phyloP scores from a whole-genome alignment of 2,329 filamentous ascomycete genomes.

The Didymella glomerata region DNA sequence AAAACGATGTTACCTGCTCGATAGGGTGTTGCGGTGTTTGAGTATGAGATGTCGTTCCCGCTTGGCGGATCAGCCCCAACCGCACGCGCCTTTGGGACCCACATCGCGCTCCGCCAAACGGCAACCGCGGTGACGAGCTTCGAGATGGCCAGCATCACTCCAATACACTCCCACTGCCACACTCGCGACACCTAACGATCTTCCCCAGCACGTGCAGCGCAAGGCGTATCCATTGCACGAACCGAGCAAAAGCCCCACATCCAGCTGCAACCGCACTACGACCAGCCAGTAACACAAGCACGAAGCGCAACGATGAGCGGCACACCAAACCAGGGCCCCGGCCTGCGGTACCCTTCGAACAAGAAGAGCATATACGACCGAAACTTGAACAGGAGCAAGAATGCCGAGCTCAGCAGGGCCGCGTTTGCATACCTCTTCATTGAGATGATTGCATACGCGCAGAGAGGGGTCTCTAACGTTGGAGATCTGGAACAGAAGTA shows the following conservation, averaged over 20 bases:
- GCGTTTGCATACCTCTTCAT: conserved; percentile 96
- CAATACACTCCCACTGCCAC: conserved; percentile 27
- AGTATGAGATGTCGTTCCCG: neutral
- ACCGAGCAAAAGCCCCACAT: conserved; percentile 18
- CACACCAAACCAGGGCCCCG: conserved; percentile 46
- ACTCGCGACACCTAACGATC: conserved; percentile 25
- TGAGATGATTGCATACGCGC: conserved; percentile 96
- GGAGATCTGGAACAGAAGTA: conserved; percentile 92
- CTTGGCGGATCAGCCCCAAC: conserved; percentile 18
- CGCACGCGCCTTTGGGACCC: conserved; percentile 33
- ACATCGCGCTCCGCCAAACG: conserved; percentile 30
- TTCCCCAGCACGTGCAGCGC: conserved; percentile 4
- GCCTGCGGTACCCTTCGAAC: conserved; percentile 87
- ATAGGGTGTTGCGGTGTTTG: neutral
- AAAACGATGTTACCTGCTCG: neutral
- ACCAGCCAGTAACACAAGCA: conserved; percentile 14
- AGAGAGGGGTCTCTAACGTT: conserved; percentile 87
- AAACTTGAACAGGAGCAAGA: conserved; percentile 87
- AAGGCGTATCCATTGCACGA: conserved; percentile 17
- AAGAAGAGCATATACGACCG: conserved; percentile 99
- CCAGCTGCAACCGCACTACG: conserved; percentile 17
- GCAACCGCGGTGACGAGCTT: conserved; percentile 21
- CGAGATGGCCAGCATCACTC: conserved; percentile 35
- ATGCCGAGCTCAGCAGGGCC: conserved; percentile 87
- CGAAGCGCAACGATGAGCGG: conserved; percentile 38